A percentile compares a stretch with the other conserved stretches of the same genome.
These are phyloP conservation scores for Phytophthora pluvialis DNA, from an alignment of 352 stramenopile species.

Conservation along the genomic window DNA sequence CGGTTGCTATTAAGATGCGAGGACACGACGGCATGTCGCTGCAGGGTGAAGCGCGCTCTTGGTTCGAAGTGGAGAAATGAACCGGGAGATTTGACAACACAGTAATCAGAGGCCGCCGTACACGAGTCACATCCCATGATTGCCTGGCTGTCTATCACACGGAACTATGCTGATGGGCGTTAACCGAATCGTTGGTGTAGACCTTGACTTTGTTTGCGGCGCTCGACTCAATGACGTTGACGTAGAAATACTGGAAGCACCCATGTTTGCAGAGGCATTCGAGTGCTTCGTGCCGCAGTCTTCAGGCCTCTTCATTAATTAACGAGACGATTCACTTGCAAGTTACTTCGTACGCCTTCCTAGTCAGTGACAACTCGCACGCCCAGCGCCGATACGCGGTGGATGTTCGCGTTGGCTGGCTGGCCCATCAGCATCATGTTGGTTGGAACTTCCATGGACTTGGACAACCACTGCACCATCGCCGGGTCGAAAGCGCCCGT, in stretches of 20 bases:
- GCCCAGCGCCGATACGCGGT: conserved; percentile 76
- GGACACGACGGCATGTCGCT: background rate
- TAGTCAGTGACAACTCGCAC: conserved; percentile 83
- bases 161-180: conserved; percentile 8
- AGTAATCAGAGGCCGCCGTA: background rate
- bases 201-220: background rate
- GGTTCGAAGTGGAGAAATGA: conserved; percentile 12
- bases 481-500: conserved; percentile 70
- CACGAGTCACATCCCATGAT: conserved; percentile 27
- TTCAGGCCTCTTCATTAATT: too few relatives aligned
- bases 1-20: too few relatives aligned
- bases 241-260: too few relatives aligned
- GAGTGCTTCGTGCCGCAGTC: too few relatives aligned
- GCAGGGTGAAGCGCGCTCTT: conserved; percentile 2
- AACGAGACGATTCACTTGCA: too few relatives aligned
- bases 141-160: conserved; percentile 19
- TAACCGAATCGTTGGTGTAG: conserved; percentile 3
- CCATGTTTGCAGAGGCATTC: too few relatives aligned
- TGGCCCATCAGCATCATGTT: conserved; percentile 94
- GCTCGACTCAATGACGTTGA: background rate
- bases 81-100: conserved; percentile 2
- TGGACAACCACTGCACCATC: conserved; percentile 85
- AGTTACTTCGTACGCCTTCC: too few relatives aligned
- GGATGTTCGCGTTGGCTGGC: conserved; percentile 74
- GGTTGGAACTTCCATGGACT: conserved; percentile 68